Evolutionary conservation across 2,329 filamentous ascomycete genomes (phyloP).

Genomic region (Colletotrichum siamense): DNA sequence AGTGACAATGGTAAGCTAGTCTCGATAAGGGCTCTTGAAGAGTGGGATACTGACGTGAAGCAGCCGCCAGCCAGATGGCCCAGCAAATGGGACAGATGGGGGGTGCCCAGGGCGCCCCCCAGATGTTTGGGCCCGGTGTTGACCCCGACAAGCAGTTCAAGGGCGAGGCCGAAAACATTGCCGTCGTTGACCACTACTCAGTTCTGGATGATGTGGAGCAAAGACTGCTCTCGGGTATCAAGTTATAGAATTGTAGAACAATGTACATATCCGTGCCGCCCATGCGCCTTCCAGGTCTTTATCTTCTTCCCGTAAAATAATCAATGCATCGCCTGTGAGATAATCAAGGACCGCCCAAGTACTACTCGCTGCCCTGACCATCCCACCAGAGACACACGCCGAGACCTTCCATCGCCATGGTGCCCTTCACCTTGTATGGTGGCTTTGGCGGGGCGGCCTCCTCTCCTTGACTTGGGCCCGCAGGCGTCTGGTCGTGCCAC

Average conservation of each 20-base stretch:
- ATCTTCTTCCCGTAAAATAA: not conserved
- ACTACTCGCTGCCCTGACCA: slow-evolving; percentile 16
- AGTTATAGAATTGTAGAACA: slow-evolving; percentile 34
- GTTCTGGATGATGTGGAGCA: slow-evolving; percentile 89
- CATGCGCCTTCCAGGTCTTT: not conserved
- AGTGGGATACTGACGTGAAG: slow-evolving; percentile 30
- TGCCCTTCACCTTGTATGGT: slow-evolving; percentile 73
- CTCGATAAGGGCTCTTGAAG: not conserved
- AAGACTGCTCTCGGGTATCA: slow-evolving; percentile 70
- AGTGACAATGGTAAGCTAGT: slow-evolving; percentile 84
- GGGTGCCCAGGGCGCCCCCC: slow-evolving; percentile 57
- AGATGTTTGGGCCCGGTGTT: slow-evolving; percentile 90
- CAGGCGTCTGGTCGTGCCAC: slow-evolving; percentile 88
- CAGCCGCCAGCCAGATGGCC: slow-evolving; percentile 89
- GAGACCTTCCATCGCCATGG: slow-evolving; percentile 67
- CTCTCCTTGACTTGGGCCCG: slow-evolving; percentile 66
- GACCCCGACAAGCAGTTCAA: slow-evolving; percentile 96
- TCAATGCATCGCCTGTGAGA: not conserved
- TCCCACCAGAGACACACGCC: slow-evolving; percentile 72
- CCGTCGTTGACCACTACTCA: slow-evolving; percentile 92
- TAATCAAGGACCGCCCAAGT: not conserved
- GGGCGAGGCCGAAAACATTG: slow-evolving; percentile 92
- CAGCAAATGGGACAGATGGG: slow-evolving; percentile 89
- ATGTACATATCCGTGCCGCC: not conserved
- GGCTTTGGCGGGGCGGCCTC: slow-evolving; percentile 68